Conservation (phyloP, 192 early-diverging fungal species). For the Coemansia sp. region DNA sequence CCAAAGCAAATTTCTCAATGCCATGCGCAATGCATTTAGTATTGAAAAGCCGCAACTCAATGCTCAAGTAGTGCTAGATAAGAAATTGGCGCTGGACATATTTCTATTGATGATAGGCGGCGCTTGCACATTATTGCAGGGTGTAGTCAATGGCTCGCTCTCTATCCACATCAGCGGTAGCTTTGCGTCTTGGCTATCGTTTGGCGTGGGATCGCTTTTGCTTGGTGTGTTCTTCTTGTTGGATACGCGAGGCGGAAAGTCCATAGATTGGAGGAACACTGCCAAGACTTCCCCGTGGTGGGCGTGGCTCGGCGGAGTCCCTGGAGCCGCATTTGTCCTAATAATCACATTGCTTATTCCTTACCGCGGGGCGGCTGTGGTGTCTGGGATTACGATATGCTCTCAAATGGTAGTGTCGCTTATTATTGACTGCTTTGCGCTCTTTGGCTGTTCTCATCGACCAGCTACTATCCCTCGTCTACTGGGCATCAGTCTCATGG, state of each 20-base stretch:
- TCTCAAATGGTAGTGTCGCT: slow-evolving; percentile 48
- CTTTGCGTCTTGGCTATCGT: slow-evolving; percentile 48
- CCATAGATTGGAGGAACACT: slow-evolving; percentile 42
- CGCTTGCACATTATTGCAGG: slow-evolving; percentile 35
- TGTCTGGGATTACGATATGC: slow-evolving; percentile 51
- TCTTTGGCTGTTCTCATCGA: slow-evolving; percentile 44
- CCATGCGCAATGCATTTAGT: slow-evolving; percentile 35
- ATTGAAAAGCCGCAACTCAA: slow-evolving; percentile 47
- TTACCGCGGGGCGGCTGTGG: slow-evolving; percentile 48
- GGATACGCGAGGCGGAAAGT: slow-evolving; percentile 44
- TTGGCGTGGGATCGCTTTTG: slow-evolving; percentile 42
- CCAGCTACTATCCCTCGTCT: slow-evolving; percentile 35
- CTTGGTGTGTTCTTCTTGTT: slow-evolving; percentile 49
- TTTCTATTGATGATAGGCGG: slow-evolving; percentile 47
- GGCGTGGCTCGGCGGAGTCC: slow-evolving; percentile 49
- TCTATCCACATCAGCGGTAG: slow-evolving; percentile 49
- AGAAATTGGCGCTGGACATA: slow-evolving; percentile 42
- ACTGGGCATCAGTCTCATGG: slow-evolving; percentile 27
- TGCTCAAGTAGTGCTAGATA: slow-evolving; percentile 36
- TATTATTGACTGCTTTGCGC: slow-evolving; percentile 45
- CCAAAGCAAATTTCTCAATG: slow-evolving; percentile 29
- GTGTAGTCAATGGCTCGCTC: slow-evolving; percentile 46
- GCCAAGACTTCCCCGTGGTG: slow-evolving; percentile 52
- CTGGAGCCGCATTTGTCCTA: slow-evolving; percentile 45
- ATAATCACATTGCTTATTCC: slow-evolving; percentile 53